Evolutionary conservation across 176 grass and related monocot genomes (phyloP), one percentile per base, ranked within the genome.

Genomic region (Poa annua): DNA sequence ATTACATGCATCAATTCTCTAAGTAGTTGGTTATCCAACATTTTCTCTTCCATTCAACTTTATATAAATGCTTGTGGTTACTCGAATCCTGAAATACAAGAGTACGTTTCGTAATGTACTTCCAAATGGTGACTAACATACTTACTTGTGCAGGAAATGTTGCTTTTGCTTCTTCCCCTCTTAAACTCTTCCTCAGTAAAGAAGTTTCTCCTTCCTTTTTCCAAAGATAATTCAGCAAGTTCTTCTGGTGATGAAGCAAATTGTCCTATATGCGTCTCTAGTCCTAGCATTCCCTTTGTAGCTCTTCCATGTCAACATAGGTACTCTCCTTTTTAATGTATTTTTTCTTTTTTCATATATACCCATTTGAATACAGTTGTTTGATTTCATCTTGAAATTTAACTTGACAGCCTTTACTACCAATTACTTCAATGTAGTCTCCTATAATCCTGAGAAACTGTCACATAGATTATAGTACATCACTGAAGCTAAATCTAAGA

Each of bases 81-180:
- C 54, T 76, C 5, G 22, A 41, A 56, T 81, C 34, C 52, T 53
- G 79, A 81, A 34, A 32, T 81, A 56, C 3, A 56, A 22, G 5
- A 69, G 41, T 13, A 49, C 7, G 14, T 74, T 74, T 50, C 24
- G 0, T 50, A 4, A 24, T 49, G 7, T 74, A 32, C 70, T 49
- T 29, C 14, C 41, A 45, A 45, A 20, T 36, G 45, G 17, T 82
- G 73, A 2, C 48, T 73, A 50, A 56, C 35, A 54, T 72, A 57
- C 49, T 87, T 87, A 20, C 72, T 66, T 90, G n/a, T 86, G 77
- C 92, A 98, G 96, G 96, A 98, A 92, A 98, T 98, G 96, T 84
- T 98, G 76, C 96, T 98, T 89, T 80, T 98, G 66, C 96, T 98
- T 92, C 96, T 98, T 33, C 96, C 96, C 39, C 91, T 95, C 21